phyloP scores from a whole-genome alignment of 768 basidiomycete species.

The Termitomyces sp. region DNA sequence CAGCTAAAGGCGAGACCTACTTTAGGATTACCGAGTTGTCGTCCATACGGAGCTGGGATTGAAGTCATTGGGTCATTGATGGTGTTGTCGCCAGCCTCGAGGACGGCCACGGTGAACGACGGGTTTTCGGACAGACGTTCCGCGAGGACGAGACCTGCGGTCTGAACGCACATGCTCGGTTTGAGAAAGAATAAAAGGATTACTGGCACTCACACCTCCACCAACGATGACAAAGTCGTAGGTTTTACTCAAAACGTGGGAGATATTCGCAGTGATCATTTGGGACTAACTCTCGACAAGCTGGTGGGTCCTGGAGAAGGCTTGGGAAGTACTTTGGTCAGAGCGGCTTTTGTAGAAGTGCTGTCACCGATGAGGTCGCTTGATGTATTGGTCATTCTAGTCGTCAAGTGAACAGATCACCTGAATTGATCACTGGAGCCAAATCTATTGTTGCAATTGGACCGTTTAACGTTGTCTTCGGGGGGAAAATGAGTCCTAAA shows the following conservation, averaged over 20 bases:
- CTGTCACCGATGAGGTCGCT: too few species aligned
- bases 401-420: neutral
- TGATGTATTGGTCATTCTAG: neutral
- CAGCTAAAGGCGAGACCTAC: constrained; percentile 11
- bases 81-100: constrained; percentile 34
- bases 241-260: constrained; percentile 18
- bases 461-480: neutral
- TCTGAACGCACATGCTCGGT: neutral
- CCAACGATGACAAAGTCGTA: constrained; percentile 32
- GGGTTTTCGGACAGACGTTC: constrained; percentile 39
- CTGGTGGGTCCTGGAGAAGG: neutral
- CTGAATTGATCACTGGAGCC: neutral
- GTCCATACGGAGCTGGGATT: constrained; percentile 29
- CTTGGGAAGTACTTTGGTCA: neutral
- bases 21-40: constrained; percentile 25
- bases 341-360: neutral
- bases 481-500: neutral
- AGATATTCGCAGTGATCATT: constrained; percentile 11
- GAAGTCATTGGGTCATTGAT: constrained; percentile 32
- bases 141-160: constrained; percentile 41
- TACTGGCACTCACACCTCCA: constrained; percentile 18
- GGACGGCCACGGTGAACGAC: constrained; percentile 33
- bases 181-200: neutral
- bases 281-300: neutral
- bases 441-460: neutral